Evolutionary conservation across 202 grass and related monocot genomes (phyloP), one percentile per base, ranked within the genome.

Genomic region (Carex sylvatica): DNA sequence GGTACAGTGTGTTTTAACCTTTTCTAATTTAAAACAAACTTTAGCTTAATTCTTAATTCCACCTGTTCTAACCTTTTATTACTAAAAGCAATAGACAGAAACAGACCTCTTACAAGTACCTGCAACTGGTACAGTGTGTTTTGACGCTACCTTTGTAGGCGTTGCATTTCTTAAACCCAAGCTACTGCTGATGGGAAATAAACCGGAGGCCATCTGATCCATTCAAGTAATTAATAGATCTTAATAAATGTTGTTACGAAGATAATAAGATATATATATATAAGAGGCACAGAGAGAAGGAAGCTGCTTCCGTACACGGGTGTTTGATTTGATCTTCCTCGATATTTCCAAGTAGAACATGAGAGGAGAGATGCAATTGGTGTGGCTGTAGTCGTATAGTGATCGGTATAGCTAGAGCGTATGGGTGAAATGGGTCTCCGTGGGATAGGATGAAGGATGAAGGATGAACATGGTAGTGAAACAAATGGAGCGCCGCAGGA

Each of bases 151-250:
- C 54, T 54, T 74, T 54, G 47, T 53, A 18, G 23, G 22, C 15
- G 23, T 47, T 74, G 70, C 23, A 54, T 74, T 22, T 74, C 44
- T 74, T 47, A 54, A 53, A 53, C 20, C 70, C 12, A 53, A 52
- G 12, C 13, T 53, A 47, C 47, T 53, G 70, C 23, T 54, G 5
- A 0, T 28, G 46, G 47, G 47, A 15, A 54, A 53, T 16, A 74
- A 30, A 74, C 12, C 70, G 9, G 70, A 74, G 4, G 70, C 12
- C 46, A 74, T 74, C 46, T 74, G 70, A 52, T 30, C 70, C 70
- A 9, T 40, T 40, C 5, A 7, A 40, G 36, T 40, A 9, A 2
- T 13, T 40, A 9, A 2, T 13, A 9, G 20, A 12, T 11, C 46
- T 49, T 12, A 49, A 47, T 47, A 11, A 47, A 49, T 49, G 10